Percentiles rank a stretch among this genome's conserved stretches.
Conservation (phyloP, 345 rosid genomes). For the Pistacia vera region DNA sequence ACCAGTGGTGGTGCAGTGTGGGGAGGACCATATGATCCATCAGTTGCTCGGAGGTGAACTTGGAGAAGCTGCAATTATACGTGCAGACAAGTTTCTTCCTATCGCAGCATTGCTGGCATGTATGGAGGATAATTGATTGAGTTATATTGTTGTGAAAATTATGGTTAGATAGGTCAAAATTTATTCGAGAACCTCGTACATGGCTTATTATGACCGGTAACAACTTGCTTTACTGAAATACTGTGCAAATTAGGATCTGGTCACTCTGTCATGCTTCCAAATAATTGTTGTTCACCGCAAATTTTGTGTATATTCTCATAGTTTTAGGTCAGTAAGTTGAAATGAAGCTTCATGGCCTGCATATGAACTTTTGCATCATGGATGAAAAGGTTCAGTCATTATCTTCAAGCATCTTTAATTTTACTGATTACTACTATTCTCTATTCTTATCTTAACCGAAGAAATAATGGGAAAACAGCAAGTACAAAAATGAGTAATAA, state of each 20-base stretch:
- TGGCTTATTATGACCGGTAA: background rate
- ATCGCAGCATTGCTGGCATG: background rate
- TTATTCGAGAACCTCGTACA: background rate
- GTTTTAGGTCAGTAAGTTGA: background rate
- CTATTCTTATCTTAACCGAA: no score
- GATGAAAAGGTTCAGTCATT: no score
- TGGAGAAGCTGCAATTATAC: background rate
- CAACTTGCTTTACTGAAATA: background rate
- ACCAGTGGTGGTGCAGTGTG: conserved; percentile 21
- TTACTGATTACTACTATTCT: no score
- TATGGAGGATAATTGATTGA: background rate
- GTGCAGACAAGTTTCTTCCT: conserved; percentile 1
- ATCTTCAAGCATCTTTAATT: no score
- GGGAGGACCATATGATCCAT: conserved; percentile 37
- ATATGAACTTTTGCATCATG: no score
- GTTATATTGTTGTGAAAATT: background rate
- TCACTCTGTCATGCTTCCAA: background rate
- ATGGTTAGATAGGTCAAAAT: background rate
- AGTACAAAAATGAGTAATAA: no score
- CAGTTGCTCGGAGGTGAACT: conserved; percentile 22
- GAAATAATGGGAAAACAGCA: no score
- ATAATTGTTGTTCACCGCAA: background rate
- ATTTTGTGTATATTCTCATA: background rate
- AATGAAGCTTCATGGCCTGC: background rate
- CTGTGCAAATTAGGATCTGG: background rate